Evolutionary conservation across 257 asterid genomes (phyloP).

Genomic region (Striga asiatica): DNA sequence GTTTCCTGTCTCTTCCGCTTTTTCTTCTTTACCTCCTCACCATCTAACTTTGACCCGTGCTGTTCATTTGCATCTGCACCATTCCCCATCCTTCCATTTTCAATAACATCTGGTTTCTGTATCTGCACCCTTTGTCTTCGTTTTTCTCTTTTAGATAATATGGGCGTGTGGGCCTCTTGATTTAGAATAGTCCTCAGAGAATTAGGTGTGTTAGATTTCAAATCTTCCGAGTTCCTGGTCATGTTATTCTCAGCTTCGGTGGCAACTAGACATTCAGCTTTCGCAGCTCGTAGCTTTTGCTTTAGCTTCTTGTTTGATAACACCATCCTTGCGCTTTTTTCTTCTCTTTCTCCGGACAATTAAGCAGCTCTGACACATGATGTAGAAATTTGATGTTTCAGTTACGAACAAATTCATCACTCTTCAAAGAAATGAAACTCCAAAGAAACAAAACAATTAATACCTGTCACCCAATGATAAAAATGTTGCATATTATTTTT

Average conservation of each 20-base stretch:
- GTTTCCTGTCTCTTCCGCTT: slow-evolving; percentile 40
- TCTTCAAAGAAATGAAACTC: not conserved
- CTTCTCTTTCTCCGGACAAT: not conserved
- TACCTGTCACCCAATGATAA: not conserved
- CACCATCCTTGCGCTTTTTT: slow-evolving; percentile 29
- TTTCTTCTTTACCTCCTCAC: slow-evolving; percentile 14
- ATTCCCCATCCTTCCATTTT: slow-evolving; percentile 10
- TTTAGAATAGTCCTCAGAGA: slow-evolving; percentile 12
- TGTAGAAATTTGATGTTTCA: not conserved
- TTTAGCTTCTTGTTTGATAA: slow-evolving; percentile 78
- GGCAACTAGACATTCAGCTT: slow-evolving; percentile 35
- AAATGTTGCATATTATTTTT: not conserved
- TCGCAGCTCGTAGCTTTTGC: slow-evolving; percentile 60
- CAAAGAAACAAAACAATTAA: not conserved
- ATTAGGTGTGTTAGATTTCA: slow-evolving; percentile 11
- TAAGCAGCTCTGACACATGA: slow-evolving; percentile 14
- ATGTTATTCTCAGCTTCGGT: slow-evolving; percentile 25
- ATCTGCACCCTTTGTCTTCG: slow-evolving; percentile 29
- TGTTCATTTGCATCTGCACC: slow-evolving; percentile 17
- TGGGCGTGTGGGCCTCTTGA: slow-evolving; percentile 19
- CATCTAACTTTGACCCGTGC: slow-evolving; percentile 18
- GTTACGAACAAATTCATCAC: not conserved
- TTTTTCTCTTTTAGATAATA: slow-evolving; percentile 48
- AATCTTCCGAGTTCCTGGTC: not conserved
- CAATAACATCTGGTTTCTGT: slow-evolving; percentile 22